Conservation (phyloP, 129 eudicot species). For the Lactuca saligna region DNA sequence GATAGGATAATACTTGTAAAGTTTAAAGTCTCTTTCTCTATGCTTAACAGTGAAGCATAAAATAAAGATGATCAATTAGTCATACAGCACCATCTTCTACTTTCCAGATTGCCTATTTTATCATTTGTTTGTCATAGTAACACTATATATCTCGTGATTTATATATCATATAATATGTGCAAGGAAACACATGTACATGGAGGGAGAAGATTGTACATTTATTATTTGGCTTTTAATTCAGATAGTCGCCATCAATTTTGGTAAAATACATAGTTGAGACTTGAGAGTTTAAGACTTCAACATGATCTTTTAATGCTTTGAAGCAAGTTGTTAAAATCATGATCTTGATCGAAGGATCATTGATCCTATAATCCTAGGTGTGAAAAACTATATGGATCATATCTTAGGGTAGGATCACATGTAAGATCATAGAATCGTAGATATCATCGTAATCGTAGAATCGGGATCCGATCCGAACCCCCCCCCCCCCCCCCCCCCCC, state of each 20-base stretch:
- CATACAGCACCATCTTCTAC: slow-evolving; percentile 20
- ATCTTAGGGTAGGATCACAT: too few relatives aligned
- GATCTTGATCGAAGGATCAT: too few relatives aligned
- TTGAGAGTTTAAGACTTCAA: too few relatives aligned
- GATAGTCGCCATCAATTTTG: not conserved
- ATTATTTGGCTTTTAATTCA: too few relatives aligned
- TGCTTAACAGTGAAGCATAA: slow-evolving; percentile 30
- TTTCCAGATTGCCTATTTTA: slow-evolving; percentile 20
- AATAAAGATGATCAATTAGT: slow-evolving; percentile 15
- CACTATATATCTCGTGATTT: slow-evolving; percentile 21
- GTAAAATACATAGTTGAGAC: not conserved
- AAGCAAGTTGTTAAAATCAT: too few relatives aligned
- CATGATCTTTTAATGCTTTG: too few relatives aligned
- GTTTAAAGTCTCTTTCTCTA: slow-evolving; percentile 1
- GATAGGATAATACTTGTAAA: not conserved
- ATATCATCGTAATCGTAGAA: too few relatives aligned
- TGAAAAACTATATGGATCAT: too few relatives aligned
- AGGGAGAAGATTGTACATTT: not conserved
- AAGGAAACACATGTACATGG: not conserved
- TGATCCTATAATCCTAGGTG: too few relatives aligned
- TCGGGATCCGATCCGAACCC: too few relatives aligned
- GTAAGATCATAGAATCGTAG: too few relatives aligned
- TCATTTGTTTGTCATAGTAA: slow-evolving; percentile 5
- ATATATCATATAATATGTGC: slow-evolving; percentile 8
- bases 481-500: too few relatives aligned